phyloP scores from a whole-genome alignment of 2,329 filamentous ascomycete species.

The Eurotiales sp. region DNA sequence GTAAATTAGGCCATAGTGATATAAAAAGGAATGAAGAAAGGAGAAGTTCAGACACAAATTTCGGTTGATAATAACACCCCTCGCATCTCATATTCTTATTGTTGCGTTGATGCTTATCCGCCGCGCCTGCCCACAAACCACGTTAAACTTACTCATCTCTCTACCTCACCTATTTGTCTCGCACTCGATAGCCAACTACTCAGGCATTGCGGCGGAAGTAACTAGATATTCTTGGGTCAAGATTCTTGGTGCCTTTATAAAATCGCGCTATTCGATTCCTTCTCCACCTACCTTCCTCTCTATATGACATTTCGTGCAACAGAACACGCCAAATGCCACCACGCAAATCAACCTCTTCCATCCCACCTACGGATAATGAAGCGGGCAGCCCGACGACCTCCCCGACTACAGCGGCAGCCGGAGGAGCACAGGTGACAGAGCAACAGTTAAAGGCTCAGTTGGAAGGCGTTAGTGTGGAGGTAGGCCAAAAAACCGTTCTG shows the following conservation, averaged over 20 bases:
- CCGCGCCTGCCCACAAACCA: slow-evolving; percentile 4
- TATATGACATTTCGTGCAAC: not conserved
- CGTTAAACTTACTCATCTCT: slow-evolving; percentile 4
- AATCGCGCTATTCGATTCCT: too few relatives aligned
- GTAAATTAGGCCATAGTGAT: too few relatives aligned
- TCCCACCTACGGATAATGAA: slow-evolving; percentile 18
- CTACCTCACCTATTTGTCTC: not conserved
- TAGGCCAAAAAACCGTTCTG: too few relatives aligned
- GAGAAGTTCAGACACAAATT: not conserved
- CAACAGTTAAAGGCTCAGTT: slow-evolving; percentile 38
- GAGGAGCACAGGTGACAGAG: slow-evolving; percentile 30
- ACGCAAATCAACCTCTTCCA: slow-evolving; percentile 35
- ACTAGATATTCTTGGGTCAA: not conserved
- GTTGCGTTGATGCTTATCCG: not conserved
- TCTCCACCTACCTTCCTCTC: not conserved
- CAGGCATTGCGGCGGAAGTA: too few relatives aligned
- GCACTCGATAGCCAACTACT: not conserved
- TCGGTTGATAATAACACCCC: not conserved
- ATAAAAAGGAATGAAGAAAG: too few relatives aligned
- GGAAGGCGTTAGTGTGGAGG: slow-evolving; percentile 40
- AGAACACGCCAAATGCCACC: slow-evolving; percentile 25
- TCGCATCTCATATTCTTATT: not conserved
- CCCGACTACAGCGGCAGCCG: slow-evolving; percentile 15
- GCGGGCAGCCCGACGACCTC: slow-evolving; percentile 15
- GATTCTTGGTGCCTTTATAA: too few relatives aligned